Evolutionary conservation across 345 rosid genomes (phyloP).

Genomic region (Sonneratia caseolaris): DNA sequence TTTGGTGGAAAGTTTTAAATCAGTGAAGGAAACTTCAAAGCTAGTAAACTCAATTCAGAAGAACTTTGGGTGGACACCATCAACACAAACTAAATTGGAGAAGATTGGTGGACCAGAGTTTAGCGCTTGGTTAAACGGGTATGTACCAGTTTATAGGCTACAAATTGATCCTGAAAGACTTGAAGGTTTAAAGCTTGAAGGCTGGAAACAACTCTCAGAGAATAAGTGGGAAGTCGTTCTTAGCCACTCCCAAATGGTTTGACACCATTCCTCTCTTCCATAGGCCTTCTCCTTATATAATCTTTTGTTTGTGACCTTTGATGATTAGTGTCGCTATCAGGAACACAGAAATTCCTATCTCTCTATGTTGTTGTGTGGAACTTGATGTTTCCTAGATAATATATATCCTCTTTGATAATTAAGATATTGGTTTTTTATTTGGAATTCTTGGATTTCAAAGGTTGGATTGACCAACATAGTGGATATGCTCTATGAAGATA

Average conservation of each 20-base stretch:
- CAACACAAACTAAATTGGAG: slow-evolving; percentile 42
- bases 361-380: neutral
- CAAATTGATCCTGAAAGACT: slow-evolving; percentile 44
- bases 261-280: slow-evolving; percentile 13
- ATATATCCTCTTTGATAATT: slow-evolving; percentile 3
- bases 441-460: slow-evolving; percentile 26
- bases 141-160: slow-evolving; percentile 57
- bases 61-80: slow-evolving; percentile 48
- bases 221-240: slow-evolving; percentile 72
- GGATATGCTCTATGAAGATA: slow-evolving; percentile 78
- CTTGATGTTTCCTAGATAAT: slow-evolving; percentile 1
- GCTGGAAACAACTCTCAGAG: slow-evolving; percentile 51
- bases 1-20: slow-evolving; percentile 44
- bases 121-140: slow-evolving; percentile 64
- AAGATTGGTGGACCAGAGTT: slow-evolving; percentile 65
- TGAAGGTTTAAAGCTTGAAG: slow-evolving; percentile 55
- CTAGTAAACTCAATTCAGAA: slow-evolving; percentile 20
- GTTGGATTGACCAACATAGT: slow-evolving; percentile 69
- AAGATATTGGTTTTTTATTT: neutral
- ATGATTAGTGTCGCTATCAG: neutral
- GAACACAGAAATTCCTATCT: neutral
- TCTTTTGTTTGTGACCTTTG: neutral
- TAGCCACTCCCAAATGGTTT: slow-evolving; percentile 94
- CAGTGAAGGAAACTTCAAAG: slow-evolving; percentile 21
- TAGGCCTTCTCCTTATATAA: neutral